Evolutionary conservation across 345 rosid species (phyloP).

Genomic region (Isatis tinctoria): DNA sequence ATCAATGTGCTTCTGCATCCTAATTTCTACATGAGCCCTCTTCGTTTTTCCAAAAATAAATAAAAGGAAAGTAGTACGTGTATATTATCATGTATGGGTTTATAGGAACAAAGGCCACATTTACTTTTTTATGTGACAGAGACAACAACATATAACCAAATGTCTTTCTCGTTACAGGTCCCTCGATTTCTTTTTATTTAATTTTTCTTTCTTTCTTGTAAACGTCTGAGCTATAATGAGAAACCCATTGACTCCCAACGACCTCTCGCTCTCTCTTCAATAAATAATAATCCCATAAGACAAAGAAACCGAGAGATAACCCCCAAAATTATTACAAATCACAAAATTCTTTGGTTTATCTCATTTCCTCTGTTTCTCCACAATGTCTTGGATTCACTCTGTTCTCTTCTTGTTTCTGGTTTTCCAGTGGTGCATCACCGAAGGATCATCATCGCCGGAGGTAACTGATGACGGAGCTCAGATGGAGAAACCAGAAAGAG

Average conservation of each 20-base stretch:
- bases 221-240: conserved; percentile 17
- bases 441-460: conserved; percentile 4
- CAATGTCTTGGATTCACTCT: conserved; percentile 26
- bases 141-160: conserved; percentile 35
- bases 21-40: background rate
- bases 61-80: conserved; percentile 13
- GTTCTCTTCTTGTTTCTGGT: background rate
- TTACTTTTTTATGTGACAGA: conserved; percentile 23
- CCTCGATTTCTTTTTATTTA: background rate
- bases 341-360: background rate
- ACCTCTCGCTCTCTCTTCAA: conserved; percentile 34
- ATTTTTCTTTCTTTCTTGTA: background rate
- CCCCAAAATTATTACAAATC: background rate
- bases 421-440: conserved; percentile 5
- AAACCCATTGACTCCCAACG: conserved; percentile 30
- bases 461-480: conserved; percentile 41
- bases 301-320: conserved; percentile 14
- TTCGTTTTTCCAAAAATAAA: background rate
- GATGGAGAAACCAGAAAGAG: conserved; percentile 61
- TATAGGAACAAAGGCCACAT: conserved; percentile 31
- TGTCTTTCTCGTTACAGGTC: conserved; percentile 33
- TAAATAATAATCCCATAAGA: conserved; percentile 14
- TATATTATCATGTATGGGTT: conserved; percentile 10
- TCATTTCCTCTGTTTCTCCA: background rate
- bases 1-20: conserved; percentile 12